These are phyloP conservation scores for Lachnum nothofagi DNA, from an alignment of 2,329 filamentous ascomycete species.

Conservation along the genomic window DNA sequence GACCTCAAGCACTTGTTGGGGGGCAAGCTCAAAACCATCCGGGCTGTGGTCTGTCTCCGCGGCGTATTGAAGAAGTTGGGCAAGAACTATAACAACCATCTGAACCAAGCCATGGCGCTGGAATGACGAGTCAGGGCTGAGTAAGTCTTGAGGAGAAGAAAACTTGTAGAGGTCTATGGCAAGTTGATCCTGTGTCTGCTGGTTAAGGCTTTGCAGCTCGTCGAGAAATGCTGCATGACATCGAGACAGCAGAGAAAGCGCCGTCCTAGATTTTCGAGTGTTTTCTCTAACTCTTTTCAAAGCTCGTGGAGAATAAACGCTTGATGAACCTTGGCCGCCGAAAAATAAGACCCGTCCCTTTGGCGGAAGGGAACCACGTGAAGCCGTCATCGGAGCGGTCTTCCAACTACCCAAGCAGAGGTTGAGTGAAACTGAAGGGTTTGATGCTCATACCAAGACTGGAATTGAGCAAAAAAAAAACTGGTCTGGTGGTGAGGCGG, in stretches of 20 bases:
- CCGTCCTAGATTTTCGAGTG: not conserved
- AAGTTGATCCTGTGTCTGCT: not conserved
- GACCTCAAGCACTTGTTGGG: not conserved
- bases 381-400: too few relatives aligned
- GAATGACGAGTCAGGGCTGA: not conserved
- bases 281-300: not conserved
- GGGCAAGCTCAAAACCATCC: not conserved
- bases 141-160: not conserved
- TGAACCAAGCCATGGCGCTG: not conserved
- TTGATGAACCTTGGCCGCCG: slow-evolving; percentile 1
- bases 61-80: slow-evolving; percentile 1
- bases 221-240: slow-evolving; percentile 3
- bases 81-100: not conserved
- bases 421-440: too few relatives aligned
- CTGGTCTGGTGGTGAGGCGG: too few relatives aligned
- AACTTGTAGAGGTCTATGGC: not conserved
- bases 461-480: too few relatives aligned
- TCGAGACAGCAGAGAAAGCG: not conserved
- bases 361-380: too few relatives aligned
- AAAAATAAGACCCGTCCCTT: not conserved
- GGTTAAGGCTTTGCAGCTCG: not conserved
- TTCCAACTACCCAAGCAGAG: too few relatives aligned
- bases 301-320: not conserved
- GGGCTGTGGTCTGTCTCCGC: not conserved
- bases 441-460: too few relatives aligned